Base-by-base conservation (phyloP, 2,329 filamentous ascomycete genomes). In the Paracamarosporium sp. region DNA sequence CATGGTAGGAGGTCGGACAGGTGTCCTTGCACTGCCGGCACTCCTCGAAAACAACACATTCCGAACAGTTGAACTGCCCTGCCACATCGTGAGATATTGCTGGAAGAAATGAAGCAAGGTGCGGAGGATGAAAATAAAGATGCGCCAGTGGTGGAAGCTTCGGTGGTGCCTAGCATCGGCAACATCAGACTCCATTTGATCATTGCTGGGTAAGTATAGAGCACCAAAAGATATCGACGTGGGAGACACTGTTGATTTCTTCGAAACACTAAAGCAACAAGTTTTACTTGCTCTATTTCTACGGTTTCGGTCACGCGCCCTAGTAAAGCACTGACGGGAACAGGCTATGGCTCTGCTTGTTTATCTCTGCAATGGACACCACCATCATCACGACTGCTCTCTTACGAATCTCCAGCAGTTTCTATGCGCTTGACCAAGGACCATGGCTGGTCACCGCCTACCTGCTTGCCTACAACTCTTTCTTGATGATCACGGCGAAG, bases 401-500 rank as follows among this genome's bases (percentile, higher is more conserved):
- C 7, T 64, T 73, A 53, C 67, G 67, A 28, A 71, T 76, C 2
- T 70, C 70, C 0, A 70, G 66, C 33, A 60, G 63, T 13, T 71
- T 71, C 57, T 60, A 69, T 24, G 60, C 66, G 4, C 57, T 73
- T 4, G 64, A 66, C 27, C 64, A 73, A 51, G 65, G 63, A 12
- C 54, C 67, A 56, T 76, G 73, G 73, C 67, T 75, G 5, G 56
- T 74, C 35, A 72, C 70, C 2, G 63, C 71, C 8, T 76, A 74
- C 55, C 59, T 75, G 5, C 53, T 74, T 36, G 73, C 71, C 13
- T 73, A 74, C 52, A 72, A 71, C 51, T 66, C 70, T 3, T 74
- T 74, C 50, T 45, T 76, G n/a, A 68, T 75, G 63, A 70, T 76
- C n/a, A 63, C 62, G 6, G 67, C 72, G 4, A 76, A 72, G 41